Evolutionary conservation across 2,329 filamentous ascomycete species (phyloP), one percentile per base, ranked within the genome.

Genomic region (Hypoxylon sp.): DNA sequence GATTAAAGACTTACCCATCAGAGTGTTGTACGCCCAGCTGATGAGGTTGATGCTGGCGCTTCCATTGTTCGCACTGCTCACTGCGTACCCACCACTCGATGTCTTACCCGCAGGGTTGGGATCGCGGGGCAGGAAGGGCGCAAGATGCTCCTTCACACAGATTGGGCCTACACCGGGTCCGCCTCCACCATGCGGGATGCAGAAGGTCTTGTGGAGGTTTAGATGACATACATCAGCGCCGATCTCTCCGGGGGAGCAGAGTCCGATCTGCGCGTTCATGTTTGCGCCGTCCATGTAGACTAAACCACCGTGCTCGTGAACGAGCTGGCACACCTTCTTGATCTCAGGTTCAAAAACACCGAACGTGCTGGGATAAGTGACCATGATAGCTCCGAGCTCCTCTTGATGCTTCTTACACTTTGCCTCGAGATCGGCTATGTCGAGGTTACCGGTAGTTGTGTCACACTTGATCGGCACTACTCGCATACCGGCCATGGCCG

Each of bases 261-360:
- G 88, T 11, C 95, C 95, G 71, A 98, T 98, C 81, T 98, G 95
- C 17, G 95, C 95, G 78, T 98, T 98, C 94, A 98, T 96, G 84
- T 98, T 98, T 72, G 95, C 95, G 53, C 95, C 95, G 79, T 98
- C 95, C 95, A 98, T 98, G 85, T 98, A 98, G 14, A 98, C 95
- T 78, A 97, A 93, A 8, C 95, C 95, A 58, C 95, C 95, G 77
- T 97, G 85, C 71, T 92, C 82, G 82, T 98, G 95, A 17, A 98
- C 94, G 31, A 97, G 84, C 61, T 94, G 85, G 81, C 94, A 97
- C 14, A 91, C 94, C 77, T 92, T 89, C 84, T 94, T 96, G 79
- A 97, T 89, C 72, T 90, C 88, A 2, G 95, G 95, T 84, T 98
- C 95, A 77, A 97, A 98, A 31, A 98, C 93, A 79, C 95, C 95